A percentile compares a stretch with the other conserved stretches of the same genome.
Evolutionary conservation across 768 basidiomycete genomes (phyloP).

Genomic region (Collybiopsis luxurians): DNA sequence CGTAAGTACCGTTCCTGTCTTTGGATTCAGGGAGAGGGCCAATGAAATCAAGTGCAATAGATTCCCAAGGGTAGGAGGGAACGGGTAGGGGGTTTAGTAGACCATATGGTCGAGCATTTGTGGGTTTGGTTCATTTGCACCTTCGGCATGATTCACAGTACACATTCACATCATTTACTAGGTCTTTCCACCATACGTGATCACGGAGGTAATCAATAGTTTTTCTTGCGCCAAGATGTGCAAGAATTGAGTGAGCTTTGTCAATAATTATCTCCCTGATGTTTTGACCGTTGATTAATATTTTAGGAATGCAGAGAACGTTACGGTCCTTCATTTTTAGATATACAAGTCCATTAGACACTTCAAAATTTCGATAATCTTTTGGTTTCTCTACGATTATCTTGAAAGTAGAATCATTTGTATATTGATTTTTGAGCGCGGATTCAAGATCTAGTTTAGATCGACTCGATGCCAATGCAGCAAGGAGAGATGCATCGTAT

Average conservation of each 20-base stretch:
- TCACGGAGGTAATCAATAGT: slow-evolving; percentile 24
- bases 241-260: slow-evolving; percentile 31
- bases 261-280: slow-evolving; percentile 25
- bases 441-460: too few species aligned
- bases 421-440: too few species aligned
- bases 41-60: slow-evolving; percentile 17
- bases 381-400: slow-evolving; percentile 11
- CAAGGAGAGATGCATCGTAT: too few species aligned
- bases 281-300: background rate
- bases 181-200: slow-evolving; percentile 12
- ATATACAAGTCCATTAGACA: slow-evolving; percentile 10
- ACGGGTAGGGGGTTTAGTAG: background rate
- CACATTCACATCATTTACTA: slow-evolving; percentile 15
- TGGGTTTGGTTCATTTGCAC: slow-evolving; percentile 8
- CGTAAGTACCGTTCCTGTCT: slow-evolving; percentile 16
- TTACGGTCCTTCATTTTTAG: slow-evolving; percentile 5
- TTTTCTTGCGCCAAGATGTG: slow-evolving; percentile 28
- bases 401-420: slow-evolving; percentile 15
- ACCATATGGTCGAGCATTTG: slow-evolving; percentile 10
- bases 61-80: slow-evolving; percentile 12
- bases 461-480: too few species aligned
- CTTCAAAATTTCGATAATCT: slow-evolving; percentile 13
- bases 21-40: slow-evolving; percentile 15
- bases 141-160: slow-evolving; percentile 22
- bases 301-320: slow-evolving; percentile 13